A percentile compares a stretch with the other conserved stretches of the same genome.
Conservation (phyloP, 1,284 basidiomycete species). For the Cutaneotrichosporon cutaneum region DNA sequence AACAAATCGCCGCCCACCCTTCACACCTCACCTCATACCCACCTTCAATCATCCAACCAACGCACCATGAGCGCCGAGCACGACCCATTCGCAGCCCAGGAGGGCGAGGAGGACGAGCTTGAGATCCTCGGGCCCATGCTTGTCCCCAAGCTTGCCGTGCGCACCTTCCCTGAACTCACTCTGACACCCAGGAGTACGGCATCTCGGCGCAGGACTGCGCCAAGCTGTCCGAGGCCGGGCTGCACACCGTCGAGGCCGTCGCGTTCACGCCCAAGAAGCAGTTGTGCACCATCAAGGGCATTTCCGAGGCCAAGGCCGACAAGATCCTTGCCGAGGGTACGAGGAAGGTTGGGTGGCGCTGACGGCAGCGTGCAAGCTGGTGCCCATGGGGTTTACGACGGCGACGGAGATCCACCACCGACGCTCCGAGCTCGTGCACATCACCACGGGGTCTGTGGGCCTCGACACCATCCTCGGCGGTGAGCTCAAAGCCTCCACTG, state of each 20-base stretch:
- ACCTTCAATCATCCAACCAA: slow-evolving; percentile 10
- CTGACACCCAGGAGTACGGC: slow-evolving; percentile 59
- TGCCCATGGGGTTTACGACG: slow-evolving; percentile 96
- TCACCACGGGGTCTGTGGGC: slow-evolving; percentile 95
- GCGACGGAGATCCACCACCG: slow-evolving; percentile 96
- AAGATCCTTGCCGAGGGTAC: slow-evolving; percentile 89
- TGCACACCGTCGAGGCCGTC: slow-evolving; percentile 91
- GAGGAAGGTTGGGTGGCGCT: slow-evolving; percentile 27
- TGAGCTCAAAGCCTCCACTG: slow-evolving; percentile 45
- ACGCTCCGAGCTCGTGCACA: slow-evolving; percentile 92
- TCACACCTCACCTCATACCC: background rate
- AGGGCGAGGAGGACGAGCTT: slow-evolving; percentile 60
- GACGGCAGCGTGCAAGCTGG: slow-evolving; percentile 82
- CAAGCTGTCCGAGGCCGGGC: slow-evolving; percentile 90
- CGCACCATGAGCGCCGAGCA: slow-evolving; percentile 33
- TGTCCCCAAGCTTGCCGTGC: slow-evolving; percentile 70
- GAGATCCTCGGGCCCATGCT: slow-evolving; percentile 71
- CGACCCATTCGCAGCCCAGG: slow-evolving; percentile 41
- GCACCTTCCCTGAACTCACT: slow-evolving; percentile 19
- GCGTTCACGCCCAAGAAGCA: slow-evolving; percentile 97
- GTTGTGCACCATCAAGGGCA: slow-evolving; percentile 89
- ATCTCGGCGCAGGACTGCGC: slow-evolving; percentile 90
- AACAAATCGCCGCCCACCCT: slow-evolving; percentile 5
- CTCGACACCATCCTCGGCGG: slow-evolving; percentile 94
- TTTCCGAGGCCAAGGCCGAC: slow-evolving; percentile 96